Percentiles rank a stretch among this genome's conserved stretches.
Conservation (phyloP, 2,329 filamentous ascomycete genomes). For the Aspergillus fumigatus region DNA sequence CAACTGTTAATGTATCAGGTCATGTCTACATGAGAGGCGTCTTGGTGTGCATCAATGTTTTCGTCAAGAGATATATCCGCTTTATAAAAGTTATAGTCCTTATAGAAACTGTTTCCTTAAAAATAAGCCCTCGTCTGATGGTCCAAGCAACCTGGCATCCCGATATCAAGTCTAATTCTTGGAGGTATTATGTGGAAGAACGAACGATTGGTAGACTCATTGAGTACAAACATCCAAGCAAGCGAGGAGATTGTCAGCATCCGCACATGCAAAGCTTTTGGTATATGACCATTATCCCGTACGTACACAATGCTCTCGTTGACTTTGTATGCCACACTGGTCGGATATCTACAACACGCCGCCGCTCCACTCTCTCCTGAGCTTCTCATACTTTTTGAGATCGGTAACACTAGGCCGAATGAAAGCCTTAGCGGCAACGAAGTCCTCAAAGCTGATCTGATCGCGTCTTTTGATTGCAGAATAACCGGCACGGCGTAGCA, state of each 20-base stretch:
- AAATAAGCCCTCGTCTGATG: background rate
- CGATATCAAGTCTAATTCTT: background rate
- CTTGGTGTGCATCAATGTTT: conserved; percentile 23
- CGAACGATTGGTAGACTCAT: background rate
- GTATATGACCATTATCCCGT: background rate
- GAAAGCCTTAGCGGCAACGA: conserved; percentile 36
- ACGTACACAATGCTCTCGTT: background rate
- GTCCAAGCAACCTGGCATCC: background rate
- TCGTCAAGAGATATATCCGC: conserved; percentile 23
- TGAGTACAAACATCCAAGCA: background rate
- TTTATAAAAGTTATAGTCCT: conserved; percentile 25
- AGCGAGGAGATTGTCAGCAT: too few relatives aligned
- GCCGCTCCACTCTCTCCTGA: conserved; percentile 48
- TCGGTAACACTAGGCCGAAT: conserved; percentile 52
- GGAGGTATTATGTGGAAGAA: background rate
- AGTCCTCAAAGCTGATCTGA: conserved; percentile 44
- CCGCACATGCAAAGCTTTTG: background rate
- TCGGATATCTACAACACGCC: conserved; percentile 24
- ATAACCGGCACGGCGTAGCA: conserved; percentile 57
- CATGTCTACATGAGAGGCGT: conserved; percentile 18
- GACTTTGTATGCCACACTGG: background rate
- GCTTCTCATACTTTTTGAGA: conserved; percentile 52
- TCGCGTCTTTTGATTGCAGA: conserved; percentile 49
- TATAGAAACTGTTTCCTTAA: background rate
- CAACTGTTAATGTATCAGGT: conserved; percentile 14